Conservation (phyloP, 2,329 filamentous ascomycete genomes). For the Talaromyces sp. region DNA sequence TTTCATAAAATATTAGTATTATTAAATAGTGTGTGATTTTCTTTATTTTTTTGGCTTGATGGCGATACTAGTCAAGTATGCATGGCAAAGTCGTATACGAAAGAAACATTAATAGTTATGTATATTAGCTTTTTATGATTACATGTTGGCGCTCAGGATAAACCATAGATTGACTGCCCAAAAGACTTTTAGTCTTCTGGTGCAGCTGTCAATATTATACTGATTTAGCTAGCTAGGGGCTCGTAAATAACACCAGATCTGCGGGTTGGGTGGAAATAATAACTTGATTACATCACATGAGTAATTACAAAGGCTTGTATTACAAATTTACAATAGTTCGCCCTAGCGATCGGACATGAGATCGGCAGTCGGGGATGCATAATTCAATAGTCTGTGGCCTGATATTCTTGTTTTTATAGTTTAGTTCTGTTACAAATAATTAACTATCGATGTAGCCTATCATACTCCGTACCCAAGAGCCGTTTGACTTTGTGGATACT, state of each 20-base stretch:
- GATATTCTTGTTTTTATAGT: no score
- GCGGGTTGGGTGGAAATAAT: no score
- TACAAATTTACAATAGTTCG: background rate
- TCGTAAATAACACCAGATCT: background rate
- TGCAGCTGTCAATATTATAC: background rate
- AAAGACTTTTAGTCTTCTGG: no score
- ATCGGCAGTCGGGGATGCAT: background rate
- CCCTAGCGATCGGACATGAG: background rate
- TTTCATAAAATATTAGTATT: background rate
- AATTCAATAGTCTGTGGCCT: background rate
- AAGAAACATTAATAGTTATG: background rate
- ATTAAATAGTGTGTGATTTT: background rate
- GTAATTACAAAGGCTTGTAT: background rate
- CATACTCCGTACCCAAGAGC: background rate
- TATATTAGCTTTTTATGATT: background rate
- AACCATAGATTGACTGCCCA: no score
- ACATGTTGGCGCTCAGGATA: no score
- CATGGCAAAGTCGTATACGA: background rate
- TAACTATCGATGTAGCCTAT: background rate
- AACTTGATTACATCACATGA: background rate
- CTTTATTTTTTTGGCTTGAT: background rate
- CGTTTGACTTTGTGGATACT: background rate
- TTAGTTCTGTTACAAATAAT: background rate
- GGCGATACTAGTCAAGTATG: background rate
- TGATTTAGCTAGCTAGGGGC: background rate